These are phyloP conservation scores for Fusarium nurragi DNA, from an alignment of 2,329 filamentous ascomycete genomes.

Conservation along the genomic window DNA sequence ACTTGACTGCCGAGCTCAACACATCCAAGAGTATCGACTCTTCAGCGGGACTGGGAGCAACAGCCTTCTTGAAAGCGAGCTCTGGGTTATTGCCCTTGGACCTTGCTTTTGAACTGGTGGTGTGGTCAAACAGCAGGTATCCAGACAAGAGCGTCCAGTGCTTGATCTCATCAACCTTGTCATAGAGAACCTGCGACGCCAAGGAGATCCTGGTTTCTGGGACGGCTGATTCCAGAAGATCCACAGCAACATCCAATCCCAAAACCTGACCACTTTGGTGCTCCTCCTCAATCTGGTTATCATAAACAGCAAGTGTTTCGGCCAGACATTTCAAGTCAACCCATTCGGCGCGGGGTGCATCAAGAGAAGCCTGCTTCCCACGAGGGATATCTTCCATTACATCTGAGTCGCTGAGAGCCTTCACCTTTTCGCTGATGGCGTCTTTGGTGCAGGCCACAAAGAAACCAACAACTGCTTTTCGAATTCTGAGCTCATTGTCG, in stretches of 20 bases:
- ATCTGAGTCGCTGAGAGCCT: slow-evolving; percentile 85
- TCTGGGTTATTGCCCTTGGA: slow-evolving; percentile 65
- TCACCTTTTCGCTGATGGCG: slow-evolving; percentile 78
- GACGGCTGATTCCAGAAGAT: slow-evolving; percentile 69
- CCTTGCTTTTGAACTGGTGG: slow-evolving; percentile 64
- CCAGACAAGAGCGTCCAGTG: slow-evolving; percentile 90
- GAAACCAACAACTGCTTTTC: slow-evolving; percentile 89
- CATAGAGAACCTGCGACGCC: slow-evolving; percentile 85
- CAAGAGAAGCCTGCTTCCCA: slow-evolving; percentile 76
- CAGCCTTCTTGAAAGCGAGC: slow-evolving; percentile 72
- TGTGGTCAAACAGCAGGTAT: slow-evolving; percentile 93
- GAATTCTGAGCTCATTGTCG: slow-evolving; percentile 83
- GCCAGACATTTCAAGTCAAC: slow-evolving; percentile 90
- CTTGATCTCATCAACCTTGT: slow-evolving; percentile 80
- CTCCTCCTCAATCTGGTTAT: slow-evolving; percentile 72
- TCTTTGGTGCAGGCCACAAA: slow-evolving; percentile 90
- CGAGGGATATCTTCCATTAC: slow-evolving; percentile 76
- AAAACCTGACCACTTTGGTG: slow-evolving; percentile 59
- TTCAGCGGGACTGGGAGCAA: slow-evolving; percentile 78
- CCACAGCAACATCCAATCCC: slow-evolving; percentile 60
- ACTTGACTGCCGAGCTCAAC: slow-evolving; percentile 82
- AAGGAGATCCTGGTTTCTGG: slow-evolving; percentile 85
- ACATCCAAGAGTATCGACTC: slow-evolving; percentile 89
- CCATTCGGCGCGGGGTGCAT: slow-evolving; percentile 83
- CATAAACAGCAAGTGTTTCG: slow-evolving; percentile 84